Percentiles rank a stretch among this genome's conserved stretches.
Conservation (phyloP, 495 filamentous ascomycete genomes). For the Cladorrhinum samala region DNA sequence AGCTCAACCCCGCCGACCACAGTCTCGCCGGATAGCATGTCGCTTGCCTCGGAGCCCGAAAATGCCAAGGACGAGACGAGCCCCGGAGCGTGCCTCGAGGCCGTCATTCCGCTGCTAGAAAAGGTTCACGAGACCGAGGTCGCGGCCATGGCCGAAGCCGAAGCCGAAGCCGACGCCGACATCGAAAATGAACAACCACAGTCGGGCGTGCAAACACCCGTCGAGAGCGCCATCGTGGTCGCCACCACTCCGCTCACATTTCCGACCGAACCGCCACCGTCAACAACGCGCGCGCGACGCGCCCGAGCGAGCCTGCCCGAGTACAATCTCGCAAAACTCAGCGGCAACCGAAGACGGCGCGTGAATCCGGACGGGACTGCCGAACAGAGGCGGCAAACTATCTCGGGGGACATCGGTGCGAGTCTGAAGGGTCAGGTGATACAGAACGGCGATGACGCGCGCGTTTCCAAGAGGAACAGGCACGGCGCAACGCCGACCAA, state of each 20-base stretch:
- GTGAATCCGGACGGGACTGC: constrained; percentile 33
- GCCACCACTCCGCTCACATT: constrained; percentile 6
- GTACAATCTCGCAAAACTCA: constrained; percentile 51
- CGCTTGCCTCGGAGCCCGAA: constrained; percentile 37
- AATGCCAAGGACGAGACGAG: constrained; percentile 18
- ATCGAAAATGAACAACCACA: constrained; percentile 5
- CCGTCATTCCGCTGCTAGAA: constrained; percentile 15
- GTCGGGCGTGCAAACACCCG: constrained; percentile 21
- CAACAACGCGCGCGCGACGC: constrained; percentile 36
- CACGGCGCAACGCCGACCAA: constrained; percentile 22
- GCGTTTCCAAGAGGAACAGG: constrained; percentile 11
- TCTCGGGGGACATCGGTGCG: constrained; percentile 30
- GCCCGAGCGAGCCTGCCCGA: constrained; percentile 40
- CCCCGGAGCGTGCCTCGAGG: constrained; percentile 14
- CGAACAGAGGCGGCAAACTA: constrained; percentile 36
- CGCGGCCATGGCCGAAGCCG: constrained; percentile 18
- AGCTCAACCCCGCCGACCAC: constrained; percentile 45
- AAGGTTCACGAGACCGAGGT: background rate
- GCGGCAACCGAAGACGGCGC: constrained; percentile 40
- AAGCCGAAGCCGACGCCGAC: constrained; percentile 3
- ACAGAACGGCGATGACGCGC: constrained; percentile 31
- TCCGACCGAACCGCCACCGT: constrained; percentile 13
- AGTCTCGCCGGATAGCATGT: constrained; percentile 38
- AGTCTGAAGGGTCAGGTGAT: constrained; percentile 22
- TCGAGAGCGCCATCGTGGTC: constrained; percentile 36